Base-by-base conservation (phyloP, 192 early-diverging fungal species). In the Cetraspora pellucida region DNA sequence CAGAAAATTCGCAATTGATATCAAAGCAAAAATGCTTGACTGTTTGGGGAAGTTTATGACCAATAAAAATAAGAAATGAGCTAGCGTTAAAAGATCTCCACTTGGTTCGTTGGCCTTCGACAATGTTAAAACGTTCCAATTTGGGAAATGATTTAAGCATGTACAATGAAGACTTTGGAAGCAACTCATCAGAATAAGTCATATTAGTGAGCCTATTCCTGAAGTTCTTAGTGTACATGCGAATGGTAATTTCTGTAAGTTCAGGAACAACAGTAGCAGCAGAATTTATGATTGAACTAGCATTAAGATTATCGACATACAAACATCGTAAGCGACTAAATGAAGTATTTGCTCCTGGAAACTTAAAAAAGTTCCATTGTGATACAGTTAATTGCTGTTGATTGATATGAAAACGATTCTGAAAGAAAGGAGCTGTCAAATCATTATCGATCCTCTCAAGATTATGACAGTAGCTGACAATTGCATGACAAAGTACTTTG, bases 91-190 rank as follows among this genome's bases (percentile, higher is more conserved):
- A 31, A 3, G 59, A 31, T 61, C 14, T 2, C 59, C 59, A 61
- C 28, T 11, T 61, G 25, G 59, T 61, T 16, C 59, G 28, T 61
- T n/a, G 59, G 16, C 59, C 59, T 61, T 61, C 59, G 0, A 61
- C 14, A 61, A 61, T 31, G 27, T 61, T 61, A 28, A 61, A 61
- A 28, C 59, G 59, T 61, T 61, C 59, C 27, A 61, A 61, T 31
- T 61, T 61, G 13, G 27, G 21, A 28, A 61, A 61, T 1, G 10
- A 28, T 11, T 28, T 28, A 61, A 61, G 59, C 14, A 61, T 0
- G 59, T 23, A 6, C 6, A 61, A 61, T 61, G 59, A 61, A 61
- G 25, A 27, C 27, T 14, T 61, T 14, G 59, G 59, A 61, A 61
- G 27, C 10, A 61, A 31, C 3, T 61, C 28, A 31, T 61, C 19